Evolutionary conservation across 306 rosid species (phyloP).

Genomic region (Ziziphus jujuba): DNA sequence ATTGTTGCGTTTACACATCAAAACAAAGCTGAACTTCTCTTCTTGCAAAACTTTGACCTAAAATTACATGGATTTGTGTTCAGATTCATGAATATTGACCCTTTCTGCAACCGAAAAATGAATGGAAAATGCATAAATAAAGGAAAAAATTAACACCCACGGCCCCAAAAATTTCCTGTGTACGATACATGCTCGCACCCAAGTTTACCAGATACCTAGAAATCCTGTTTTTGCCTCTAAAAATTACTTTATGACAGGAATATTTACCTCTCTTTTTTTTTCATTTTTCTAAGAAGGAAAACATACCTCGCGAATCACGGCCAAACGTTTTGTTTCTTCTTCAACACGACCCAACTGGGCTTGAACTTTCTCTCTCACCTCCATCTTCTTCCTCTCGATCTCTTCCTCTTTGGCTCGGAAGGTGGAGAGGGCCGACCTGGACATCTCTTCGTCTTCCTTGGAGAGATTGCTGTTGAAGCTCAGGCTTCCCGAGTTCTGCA

Average conservation of each 20-base stretch:
- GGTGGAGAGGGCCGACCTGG: conserved; percentile 86
- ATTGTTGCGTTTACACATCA: no score
- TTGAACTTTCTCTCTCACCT: conserved; percentile 88
- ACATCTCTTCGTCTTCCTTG: conserved; percentile 94
- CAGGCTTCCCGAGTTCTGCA: conserved; percentile 78
- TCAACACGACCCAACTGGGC: conserved; percentile 88
- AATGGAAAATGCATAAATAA: background rate
- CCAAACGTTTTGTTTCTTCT: conserved; percentile 95
- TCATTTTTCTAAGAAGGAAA: background rate
- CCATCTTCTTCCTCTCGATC: conserved; percentile 94
- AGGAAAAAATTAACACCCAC: background rate
- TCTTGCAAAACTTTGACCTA: no score
- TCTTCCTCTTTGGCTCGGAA: conserved; percentile 95
- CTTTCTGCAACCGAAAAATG: background rate
- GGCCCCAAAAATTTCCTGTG: no score
- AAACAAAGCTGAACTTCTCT: no score
- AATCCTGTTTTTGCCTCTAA: background rate
- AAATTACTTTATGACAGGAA: background rate
- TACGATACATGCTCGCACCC: background rate
- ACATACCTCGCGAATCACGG: conserved; percentile 86
- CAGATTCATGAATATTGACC: background rate
- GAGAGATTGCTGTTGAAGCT: conserved; percentile 95
- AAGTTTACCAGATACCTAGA: background rate
- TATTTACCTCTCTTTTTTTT: background rate
- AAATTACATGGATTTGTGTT: background rate